Base-by-base conservation (phyloP, 2,329 filamentous ascomycete species). In the Xylariaceae sp. region DNA sequence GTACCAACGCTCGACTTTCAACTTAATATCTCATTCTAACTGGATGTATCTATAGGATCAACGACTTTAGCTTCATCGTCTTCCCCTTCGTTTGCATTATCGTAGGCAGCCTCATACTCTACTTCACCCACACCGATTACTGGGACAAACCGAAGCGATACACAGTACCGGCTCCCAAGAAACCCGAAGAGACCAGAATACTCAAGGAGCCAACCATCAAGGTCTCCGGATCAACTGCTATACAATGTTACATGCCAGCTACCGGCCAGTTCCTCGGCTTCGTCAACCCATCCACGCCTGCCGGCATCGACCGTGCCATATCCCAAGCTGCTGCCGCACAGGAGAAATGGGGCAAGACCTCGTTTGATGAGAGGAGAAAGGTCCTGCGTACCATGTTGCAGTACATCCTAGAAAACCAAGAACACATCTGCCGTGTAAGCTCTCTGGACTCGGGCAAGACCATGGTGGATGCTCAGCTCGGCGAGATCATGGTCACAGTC, bases 381-480 rank as follows among this genome's bases (percentile, higher is more conserved):
- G 91, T 99, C 44, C 80, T 99, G 60, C 86, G 87, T 57, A 91
- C 91, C 6, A 79, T 99, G 69, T 79, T 96, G 65, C 88, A 87
- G 74, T 88, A 93, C 65, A 82, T 99, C 9, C 82, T 99, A 56
- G 89, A 96, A 62, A 89, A 98, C 71, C 92, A 97, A 72, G 89
- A 93, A 63, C 82, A 88, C 21, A 96, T 99, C 65, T 93, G 91
- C 67, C 83, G 85, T 16, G 85, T 91, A 26, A 93, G 93, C 48
- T 96, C 91, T 69, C 81, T 96, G 37, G 95, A 99, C 75, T 96
- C 91, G 42, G 95, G 95, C 61, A 99, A 99, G 81, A 97, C 96
- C 1, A 90, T 93, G 79, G 87, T 98, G 40, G 95, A 99, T 75
- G 95, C 93, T 0, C 88, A 90, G 65, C 87, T 99, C 53, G 95